phyloP scores from a whole-genome alignment of 1,284 basidiomycete species.

The Boletus holoroseus region DNA sequence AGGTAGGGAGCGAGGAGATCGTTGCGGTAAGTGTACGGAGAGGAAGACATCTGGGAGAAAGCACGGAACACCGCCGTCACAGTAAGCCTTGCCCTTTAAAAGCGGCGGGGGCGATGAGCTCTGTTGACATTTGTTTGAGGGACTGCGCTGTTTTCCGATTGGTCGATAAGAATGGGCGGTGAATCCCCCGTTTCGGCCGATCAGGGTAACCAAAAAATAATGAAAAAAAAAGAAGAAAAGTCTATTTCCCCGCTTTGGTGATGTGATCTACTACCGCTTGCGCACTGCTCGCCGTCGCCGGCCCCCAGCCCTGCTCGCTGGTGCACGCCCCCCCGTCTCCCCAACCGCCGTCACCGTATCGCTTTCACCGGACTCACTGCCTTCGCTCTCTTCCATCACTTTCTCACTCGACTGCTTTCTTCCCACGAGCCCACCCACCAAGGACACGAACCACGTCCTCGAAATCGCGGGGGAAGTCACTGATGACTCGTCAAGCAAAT shows the following conservation, averaged over 20 bases:
- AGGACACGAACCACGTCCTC: constrained; percentile 48
- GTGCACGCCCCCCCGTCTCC: constrained; percentile 28
- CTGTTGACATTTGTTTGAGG: constrained; percentile 27
- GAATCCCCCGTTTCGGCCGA: neutral
- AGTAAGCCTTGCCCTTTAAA: constrained; percentile 20
- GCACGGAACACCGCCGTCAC: neutral
- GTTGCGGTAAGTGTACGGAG: constrained; percentile 51
- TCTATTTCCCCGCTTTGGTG: constrained; percentile 21
- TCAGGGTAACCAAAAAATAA: neutral
- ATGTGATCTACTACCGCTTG: constrained; percentile 32
- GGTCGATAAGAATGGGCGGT: constrained; percentile 28
- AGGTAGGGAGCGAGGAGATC: constrained; percentile 86
- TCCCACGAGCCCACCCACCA: constrained; percentile 33
- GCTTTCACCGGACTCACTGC: constrained; percentile 30
- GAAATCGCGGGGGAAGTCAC: constrained; percentile 43
- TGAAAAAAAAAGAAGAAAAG: neutral
- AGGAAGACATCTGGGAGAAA: constrained; percentile 23
- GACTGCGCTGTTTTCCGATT: constrained; percentile 18
- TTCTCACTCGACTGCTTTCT: constrained; percentile 15
- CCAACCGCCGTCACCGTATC: constrained; percentile 36
- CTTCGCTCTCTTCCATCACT: constrained; percentile 10
- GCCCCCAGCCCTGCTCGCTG: constrained; percentile 50
- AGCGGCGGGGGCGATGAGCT: constrained; percentile 4
- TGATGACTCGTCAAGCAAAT: constrained; percentile 47
- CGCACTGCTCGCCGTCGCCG: constrained; percentile 51